Evolutionary conservation across 2,329 filamentous ascomycete species (phyloP).

Genomic region (Fusarium buxicola): DNA sequence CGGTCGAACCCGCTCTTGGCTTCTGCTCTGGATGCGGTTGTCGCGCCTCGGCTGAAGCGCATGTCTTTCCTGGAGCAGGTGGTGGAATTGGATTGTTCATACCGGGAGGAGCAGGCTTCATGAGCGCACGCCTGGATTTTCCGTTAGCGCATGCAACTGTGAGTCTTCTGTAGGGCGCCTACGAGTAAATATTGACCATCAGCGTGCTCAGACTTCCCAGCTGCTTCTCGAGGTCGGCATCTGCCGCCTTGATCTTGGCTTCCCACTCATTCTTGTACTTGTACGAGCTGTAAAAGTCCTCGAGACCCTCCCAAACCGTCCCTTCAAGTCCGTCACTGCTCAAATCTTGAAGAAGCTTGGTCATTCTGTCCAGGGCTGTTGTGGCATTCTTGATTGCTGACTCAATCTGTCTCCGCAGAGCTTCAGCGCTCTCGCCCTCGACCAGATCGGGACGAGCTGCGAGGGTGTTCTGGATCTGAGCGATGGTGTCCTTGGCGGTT

Average conservation of each 20-base stretch:
- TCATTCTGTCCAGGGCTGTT: slow-evolving; percentile 46
- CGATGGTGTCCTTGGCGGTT: slow-evolving; percentile 48
- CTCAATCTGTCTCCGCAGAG: slow-evolving; percentile 48
- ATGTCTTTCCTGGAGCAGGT: slow-evolving; percentile 17
- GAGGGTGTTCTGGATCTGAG: slow-evolving; percentile 47
- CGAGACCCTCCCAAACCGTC: slow-evolving; percentile 36
- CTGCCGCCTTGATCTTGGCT: slow-evolving; percentile 48
- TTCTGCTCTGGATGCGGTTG: neutral
- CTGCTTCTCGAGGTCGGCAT: slow-evolving; percentile 47
- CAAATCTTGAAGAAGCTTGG: slow-evolving; percentile 46
- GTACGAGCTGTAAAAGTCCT: slow-evolving; percentile 51
- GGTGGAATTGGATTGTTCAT: slow-evolving; percentile 26
- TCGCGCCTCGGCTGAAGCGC: neutral
- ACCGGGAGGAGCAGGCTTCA: slow-evolving; percentile 44
- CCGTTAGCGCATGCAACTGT: neutral
- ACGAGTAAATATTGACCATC: slow-evolving; percentile 52
- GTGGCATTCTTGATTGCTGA: slow-evolving; percentile 43
- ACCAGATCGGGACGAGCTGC: slow-evolving; percentile 47
- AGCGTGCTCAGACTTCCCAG: slow-evolving; percentile 44
- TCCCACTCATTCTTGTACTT: slow-evolving; percentile 49
- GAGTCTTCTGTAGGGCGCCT: slow-evolving; percentile 8
- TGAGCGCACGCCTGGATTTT: slow-evolving; percentile 42
- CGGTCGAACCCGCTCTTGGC: slow-evolving; percentile 10
- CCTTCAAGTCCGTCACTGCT: slow-evolving; percentile 41
- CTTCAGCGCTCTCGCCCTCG: slow-evolving; percentile 46